Percentiles rank a stretch among this genome's conserved stretches.
Conservation (phyloP, 805 yeast species). For the Metschnikowia lachancei region DNA sequence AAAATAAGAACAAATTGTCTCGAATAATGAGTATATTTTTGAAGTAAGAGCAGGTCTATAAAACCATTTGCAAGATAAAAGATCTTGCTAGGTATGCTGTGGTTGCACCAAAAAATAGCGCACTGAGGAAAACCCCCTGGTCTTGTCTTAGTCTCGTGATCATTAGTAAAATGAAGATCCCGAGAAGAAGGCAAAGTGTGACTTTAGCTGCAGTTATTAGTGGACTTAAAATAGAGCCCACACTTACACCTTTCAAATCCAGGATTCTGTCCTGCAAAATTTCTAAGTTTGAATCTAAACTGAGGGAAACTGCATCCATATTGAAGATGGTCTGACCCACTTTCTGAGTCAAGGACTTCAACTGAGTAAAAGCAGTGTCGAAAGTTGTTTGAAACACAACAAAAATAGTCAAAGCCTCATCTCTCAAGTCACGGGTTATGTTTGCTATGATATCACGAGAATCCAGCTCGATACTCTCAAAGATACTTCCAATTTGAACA, state of each 20-base stretch:
- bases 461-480: conserved; percentile 3
- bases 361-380: conserved; percentile 3
- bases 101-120: conserved; percentile 2
- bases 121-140: neutral
- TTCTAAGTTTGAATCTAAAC: conserved; percentile 6
- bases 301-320: conserved; percentile 8
- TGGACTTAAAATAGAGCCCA: conserved; percentile 2
- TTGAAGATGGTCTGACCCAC: conserved; percentile 7
- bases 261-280: conserved; percentile 5
- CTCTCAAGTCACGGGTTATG: conserved; percentile 5
- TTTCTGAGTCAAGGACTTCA: conserved; percentile 3
- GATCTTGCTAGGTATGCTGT: conserved; percentile 1
- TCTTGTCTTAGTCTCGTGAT: neutral
- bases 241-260: conserved; percentile 1
- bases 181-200: neutral
- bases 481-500: conserved; percentile 2
- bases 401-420: conserved; percentile 10
- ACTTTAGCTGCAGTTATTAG: neutral
- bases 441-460: conserved; percentile 7
- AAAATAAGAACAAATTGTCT: neutral
- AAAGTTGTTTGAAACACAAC: conserved; percentile 7
- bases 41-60: neutral
- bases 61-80: neutral
- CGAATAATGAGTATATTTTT: too few relatives aligned
- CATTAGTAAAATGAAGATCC: neutral